A percentile compares a stretch with the other conserved stretches of the same genome.
These are phyloP conservation scores for Hypholoma fasciculare DNA, from an alignment of 768 basidiomycete species.

Conservation along the genomic window DNA sequence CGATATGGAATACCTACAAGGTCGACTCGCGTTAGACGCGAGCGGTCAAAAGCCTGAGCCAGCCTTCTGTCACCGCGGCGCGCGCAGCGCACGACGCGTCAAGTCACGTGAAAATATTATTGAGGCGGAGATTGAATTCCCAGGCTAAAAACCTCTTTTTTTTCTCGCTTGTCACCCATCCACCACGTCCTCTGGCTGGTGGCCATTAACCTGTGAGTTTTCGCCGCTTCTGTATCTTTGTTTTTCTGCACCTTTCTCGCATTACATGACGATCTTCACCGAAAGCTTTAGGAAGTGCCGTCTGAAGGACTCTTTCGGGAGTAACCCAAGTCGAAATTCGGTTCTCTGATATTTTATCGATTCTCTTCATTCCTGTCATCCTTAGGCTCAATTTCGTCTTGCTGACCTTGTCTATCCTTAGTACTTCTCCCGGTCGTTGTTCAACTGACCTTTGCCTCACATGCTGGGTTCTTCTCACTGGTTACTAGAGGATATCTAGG, in stretches of 20 bases:
- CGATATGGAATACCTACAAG: neutral
- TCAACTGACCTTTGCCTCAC: neutral
- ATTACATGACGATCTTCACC: conserved; percentile 48
- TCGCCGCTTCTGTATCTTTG: conserved; percentile 1
- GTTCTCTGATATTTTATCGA: conserved; percentile 47
- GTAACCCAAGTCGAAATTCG: conserved; percentile 48
- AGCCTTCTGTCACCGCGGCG: no score
- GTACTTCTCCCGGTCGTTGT: neutral
- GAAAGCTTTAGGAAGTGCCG: conserved; percentile 61
- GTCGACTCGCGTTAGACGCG: neutral
- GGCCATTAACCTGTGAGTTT: neutral
- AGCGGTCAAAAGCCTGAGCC: no score
- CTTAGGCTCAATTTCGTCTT: neutral
- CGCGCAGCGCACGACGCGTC: neutral
- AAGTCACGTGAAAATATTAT: neutral
- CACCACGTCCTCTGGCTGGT: neutral
- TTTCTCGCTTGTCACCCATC: neutral
- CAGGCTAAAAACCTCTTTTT: neutral
- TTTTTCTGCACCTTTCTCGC: neutral
- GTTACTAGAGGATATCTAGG: neutral
- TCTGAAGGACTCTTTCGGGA: conserved; percentile 45
- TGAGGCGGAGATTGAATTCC: neutral
- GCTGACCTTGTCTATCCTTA: conserved; percentile 13
- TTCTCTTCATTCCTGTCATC: conserved; percentile 5
- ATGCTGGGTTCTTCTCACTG: neutral